phyloP scores from a whole-genome alignment of 2,329 filamentous ascomycete species.

The Pestalotiopsis sp. region DNA sequence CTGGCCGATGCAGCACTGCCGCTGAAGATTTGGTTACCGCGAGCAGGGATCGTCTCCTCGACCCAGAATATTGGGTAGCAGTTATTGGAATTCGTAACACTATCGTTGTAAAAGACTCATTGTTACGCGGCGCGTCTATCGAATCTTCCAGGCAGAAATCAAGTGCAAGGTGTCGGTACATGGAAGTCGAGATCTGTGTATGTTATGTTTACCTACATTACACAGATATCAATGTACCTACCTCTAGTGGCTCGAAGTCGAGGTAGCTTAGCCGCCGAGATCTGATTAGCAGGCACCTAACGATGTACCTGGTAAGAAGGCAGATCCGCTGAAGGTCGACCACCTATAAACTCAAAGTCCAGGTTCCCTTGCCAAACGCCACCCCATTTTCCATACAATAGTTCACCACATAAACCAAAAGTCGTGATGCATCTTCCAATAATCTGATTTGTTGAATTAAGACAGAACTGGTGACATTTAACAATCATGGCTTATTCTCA shows the following conservation, averaged over 20 bases:
- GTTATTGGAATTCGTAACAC: neutral
- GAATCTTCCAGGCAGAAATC: neutral
- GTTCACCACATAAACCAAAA: too few species aligned
- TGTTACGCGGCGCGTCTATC: neutral
- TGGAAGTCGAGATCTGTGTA: neutral
- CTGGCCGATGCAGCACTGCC: neutral
- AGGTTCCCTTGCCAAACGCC: too few species aligned
- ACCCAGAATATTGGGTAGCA: neutral
- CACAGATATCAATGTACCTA: neutral
- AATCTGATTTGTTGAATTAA: too few species aligned
- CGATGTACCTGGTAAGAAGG: too few species aligned
- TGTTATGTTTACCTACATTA: neutral
- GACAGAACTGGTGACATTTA: too few species aligned
- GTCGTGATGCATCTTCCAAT: too few species aligned
- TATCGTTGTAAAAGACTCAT: neutral
- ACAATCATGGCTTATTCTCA: too few species aligned
- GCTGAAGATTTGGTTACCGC: constrained; percentile 10
- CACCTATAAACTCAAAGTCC: too few species aligned
- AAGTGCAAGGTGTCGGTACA: neutral
- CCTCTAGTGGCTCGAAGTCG: neutral
- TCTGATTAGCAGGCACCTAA: neutral
- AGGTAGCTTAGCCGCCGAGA: neutral
- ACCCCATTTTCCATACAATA: too few species aligned
- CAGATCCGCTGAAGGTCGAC: too few species aligned
- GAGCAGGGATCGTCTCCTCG: neutral